Evolutionary conservation across 495 filamentous ascomycete genomes (phyloP), one percentile per base, ranked within the genome.

Genomic region (Penicillium angulare): DNA sequence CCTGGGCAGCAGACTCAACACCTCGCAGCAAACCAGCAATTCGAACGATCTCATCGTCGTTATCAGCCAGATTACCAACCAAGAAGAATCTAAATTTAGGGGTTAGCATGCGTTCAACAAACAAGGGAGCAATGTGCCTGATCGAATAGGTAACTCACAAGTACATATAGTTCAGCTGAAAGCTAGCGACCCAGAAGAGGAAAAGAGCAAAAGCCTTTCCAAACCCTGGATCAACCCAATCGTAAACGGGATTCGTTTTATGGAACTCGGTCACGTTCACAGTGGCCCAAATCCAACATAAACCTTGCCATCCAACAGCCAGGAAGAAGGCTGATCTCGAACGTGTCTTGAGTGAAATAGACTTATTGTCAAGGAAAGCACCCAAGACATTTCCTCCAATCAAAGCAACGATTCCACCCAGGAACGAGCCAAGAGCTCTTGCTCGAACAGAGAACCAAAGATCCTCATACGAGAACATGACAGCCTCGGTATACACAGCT

Each of bases 91-190:
- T 82, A 32, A 33, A 2, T n/a, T 9, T 22, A 17, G n/a, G n/a
- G 8, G 44, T 63, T 18, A 61, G 57, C 41, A 52, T 1, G 13
- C n/a, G n/a, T n/a, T n/a, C n/a, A n/a, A n/a, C n/a, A n/a, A n/a
- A n/a, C n/a, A n/a, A n/a, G n/a, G n/a, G n/a, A n/a, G n/a, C n/a
- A n/a, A n/a, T n/a, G n/a, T n/a, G n/a, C n/a, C n/a, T n/a, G n/a
- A n/a, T n/a, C 9, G 0, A 22, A 18, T 1, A 6, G 22, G 10
- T 13, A 27, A 66, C 78, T 63, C 58, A 84, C 72, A 84, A 57
- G 56, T 78, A 85, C 50, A 85, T 72, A 58, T 85, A 86, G 52
- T 85, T 86, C 16, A 84, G 48, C 61, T 86, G 82, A 57, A 86
- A 86, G 0, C 79, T 76, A 18, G 73, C 60, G 26, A 79, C 79